Base-by-base conservation (phyloP, 176 grass and related monocot genomes). In the Puya raimondii region DNA sequence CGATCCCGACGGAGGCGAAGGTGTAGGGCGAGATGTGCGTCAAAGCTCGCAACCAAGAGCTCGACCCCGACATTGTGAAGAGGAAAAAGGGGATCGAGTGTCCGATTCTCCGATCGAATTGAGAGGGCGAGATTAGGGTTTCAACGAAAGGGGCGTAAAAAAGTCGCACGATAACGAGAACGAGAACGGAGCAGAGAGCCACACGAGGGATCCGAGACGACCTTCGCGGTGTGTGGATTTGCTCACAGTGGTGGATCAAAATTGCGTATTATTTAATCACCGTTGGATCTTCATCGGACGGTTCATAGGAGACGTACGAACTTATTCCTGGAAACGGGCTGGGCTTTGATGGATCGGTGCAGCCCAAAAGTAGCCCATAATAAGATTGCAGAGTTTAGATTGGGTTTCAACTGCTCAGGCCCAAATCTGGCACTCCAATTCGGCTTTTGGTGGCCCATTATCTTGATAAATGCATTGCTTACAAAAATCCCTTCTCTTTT, bases 1-100 rank as follows among this genome's bases (percentile, higher is more conserved):
- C 94, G 85, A 99, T 99, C 54, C 90, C 94, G 68, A 99, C 82
- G 69, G 94, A 84, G 67, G 87, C 64, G 85, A 93, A 99, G 77
- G 90, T 91, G 82, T 99, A 99, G 69, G 94, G 94, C 66, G 94
- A 99, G 80, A 99, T 93, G 9, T 88, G 94, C 77, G 86, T 82
- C 72, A 93, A 76, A 67, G 87, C 89, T 50, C 78, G 84, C 68
- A 75, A 68, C 94, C 94, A 93, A 54, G 93, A 91, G 71, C 83
- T 86, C 17, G 88, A 79, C 49, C 86, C 75, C 70, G 89, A 83
- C 90, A 93, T 93, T 1, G 16, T 61, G 17, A 61, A 10, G n/a
- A 61, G n/a, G 56, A 61, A 8, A 20, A 21, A 61, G 4, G 56
- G 13, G 33, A 42, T 42, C 33, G 33, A 42, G 33, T 42, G 7